These are phyloP conservation scores for Leccinum griseonigrum DNA, from an alignment of 1,284 basidiomycete species.

Conservation along the genomic window DNA sequence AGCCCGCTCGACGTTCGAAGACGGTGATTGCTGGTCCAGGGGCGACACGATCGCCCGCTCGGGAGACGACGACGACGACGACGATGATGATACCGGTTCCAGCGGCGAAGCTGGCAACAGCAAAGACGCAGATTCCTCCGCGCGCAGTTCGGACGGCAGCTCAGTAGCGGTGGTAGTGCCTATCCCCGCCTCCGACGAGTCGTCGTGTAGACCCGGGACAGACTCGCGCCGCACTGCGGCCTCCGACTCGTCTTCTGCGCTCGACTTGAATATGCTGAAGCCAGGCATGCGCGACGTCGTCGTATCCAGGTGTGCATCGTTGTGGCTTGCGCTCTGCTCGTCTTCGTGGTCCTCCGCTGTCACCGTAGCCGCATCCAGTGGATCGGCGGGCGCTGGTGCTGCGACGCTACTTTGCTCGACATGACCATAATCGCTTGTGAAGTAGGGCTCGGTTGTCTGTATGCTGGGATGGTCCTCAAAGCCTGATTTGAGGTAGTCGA, in stretches of 20 bases:
- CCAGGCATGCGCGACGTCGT: conserved; percentile 25
- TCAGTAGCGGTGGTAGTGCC: not conserved
- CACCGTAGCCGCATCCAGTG: conserved; percentile 43
- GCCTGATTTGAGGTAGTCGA: conserved; percentile 32
- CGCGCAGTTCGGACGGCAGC: not conserved
- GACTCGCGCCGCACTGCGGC: conserved; percentile 13
- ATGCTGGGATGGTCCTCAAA: conserved; percentile 34
- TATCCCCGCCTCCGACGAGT: not conserved
- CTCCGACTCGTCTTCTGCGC: conserved; percentile 16
- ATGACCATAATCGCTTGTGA: conserved; percentile 17
- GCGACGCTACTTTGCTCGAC: conserved; percentile 12
- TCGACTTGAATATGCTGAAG: conserved; percentile 25
- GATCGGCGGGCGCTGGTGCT: conserved; percentile 33
- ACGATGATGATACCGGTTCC: conserved; percentile 24
- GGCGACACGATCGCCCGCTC: conserved; percentile 48
- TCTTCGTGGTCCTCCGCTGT: conserved; percentile 39
- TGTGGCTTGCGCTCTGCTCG: conserved; percentile 29
- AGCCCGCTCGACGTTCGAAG: conserved; percentile 41
- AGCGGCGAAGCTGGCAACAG: conserved; percentile 17
- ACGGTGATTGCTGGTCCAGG: conserved; percentile 43
- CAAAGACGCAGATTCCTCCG: conserved; percentile 12
- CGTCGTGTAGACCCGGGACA: conserved; percentile 6
- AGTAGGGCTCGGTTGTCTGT: conserved; percentile 26
- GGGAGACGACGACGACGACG: conserved; percentile 15
- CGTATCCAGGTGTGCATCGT: conserved; percentile 12